Evolutionary conservation across 352 stramenopile species (phyloP).

Genomic region (Phytophthora quininea): DNA sequence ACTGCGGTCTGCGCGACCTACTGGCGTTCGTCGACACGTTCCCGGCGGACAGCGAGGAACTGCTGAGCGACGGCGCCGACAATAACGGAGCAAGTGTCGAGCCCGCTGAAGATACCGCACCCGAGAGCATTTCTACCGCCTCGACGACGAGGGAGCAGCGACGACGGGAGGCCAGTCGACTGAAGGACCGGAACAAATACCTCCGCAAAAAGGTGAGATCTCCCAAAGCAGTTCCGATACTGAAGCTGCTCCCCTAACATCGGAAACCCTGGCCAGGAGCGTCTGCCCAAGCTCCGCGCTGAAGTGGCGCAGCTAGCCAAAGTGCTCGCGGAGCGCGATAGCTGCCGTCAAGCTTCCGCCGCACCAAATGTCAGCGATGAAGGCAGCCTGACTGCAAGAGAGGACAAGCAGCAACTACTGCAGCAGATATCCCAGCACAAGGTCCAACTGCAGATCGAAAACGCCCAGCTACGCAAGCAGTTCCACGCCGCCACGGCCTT

Average conservation of each 20-base stretch:
- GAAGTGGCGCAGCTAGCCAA: conserved; percentile 27
- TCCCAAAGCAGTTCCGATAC: too few relatives aligned
- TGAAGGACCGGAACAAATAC: conserved; percentile 40
- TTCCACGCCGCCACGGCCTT: conserved; percentile 24
- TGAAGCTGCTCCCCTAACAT: too few relatives aligned
- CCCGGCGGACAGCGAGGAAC: conserved; percentile 20
- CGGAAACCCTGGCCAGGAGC: conserved; percentile 13
- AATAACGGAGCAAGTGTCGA: conserved; percentile 13
- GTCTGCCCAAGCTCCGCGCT: conserved; percentile 25
- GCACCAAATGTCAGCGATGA: background rate
- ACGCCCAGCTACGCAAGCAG: conserved; percentile 32
- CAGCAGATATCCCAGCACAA: conserved; percentile 24
- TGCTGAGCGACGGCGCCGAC: conserved; percentile 2
- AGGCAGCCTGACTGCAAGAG: background rate
- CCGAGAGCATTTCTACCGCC: background rate
- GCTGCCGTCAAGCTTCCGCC: conserved; percentile 1
- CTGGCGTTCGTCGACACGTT: conserved; percentile 39
- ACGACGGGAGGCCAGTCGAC: conserved; percentile 22
- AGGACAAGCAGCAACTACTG: conserved; percentile 18
- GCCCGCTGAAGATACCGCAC: background rate
- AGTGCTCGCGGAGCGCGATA: conserved; percentile 18
- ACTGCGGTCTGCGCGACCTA: conserved; percentile 19
- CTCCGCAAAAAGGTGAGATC: conserved; percentile 27
- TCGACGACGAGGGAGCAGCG: conserved; percentile 26
- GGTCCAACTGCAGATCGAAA: conserved; percentile 29